phyloP scores from a whole-genome alignment of 306 rosid genomes.

The Vigna trinervia region DNA sequence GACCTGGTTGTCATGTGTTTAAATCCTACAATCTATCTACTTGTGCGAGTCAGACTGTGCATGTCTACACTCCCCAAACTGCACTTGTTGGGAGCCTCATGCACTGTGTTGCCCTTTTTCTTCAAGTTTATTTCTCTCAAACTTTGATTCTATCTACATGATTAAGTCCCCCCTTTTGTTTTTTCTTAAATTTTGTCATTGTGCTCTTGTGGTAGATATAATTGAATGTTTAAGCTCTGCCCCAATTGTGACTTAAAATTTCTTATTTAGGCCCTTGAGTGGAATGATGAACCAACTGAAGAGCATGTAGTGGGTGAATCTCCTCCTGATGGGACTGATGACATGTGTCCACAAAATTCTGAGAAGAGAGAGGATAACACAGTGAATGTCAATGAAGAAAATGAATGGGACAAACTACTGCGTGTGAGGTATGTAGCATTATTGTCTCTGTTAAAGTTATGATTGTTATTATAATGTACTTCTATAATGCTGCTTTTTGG shows the following conservation, averaged over 20 bases:
- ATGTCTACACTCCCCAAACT: background rate
- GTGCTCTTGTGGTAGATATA: constrained; percentile 24
- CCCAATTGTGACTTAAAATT: constrained; percentile 36
- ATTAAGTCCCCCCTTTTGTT: constrained; percentile 8
- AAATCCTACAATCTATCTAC: background rate
- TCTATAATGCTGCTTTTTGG: too few relatives aligned
- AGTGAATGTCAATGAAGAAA: constrained; percentile 71
- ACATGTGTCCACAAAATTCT: constrained; percentile 59
- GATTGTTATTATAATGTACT: too few relatives aligned
- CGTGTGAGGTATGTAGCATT: constrained; percentile 76
- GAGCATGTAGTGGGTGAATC: constrained; percentile 86
- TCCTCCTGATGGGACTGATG: constrained; percentile 69
- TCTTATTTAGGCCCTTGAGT: constrained; percentile 73
- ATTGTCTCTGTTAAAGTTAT: background rate
- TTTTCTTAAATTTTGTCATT: constrained; percentile 1
- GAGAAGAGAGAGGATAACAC: constrained; percentile 81
- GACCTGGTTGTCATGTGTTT: background rate
- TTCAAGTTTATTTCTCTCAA: constrained; percentile 8
- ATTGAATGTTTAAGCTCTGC: background rate
- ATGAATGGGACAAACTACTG: constrained; percentile 95
- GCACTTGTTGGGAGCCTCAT: background rate
- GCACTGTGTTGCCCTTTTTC: background rate
- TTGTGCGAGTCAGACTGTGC: background rate
- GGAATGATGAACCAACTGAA: constrained; percentile 96
- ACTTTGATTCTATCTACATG: constrained; percentile 13